A percentile compares a stretch with the other conserved stretches of the same genome.
These are phyloP conservation scores for Monosporascus sp. DNA, from an alignment of 2,329 filamentous ascomycete species.

Conservation along the genomic window DNA sequence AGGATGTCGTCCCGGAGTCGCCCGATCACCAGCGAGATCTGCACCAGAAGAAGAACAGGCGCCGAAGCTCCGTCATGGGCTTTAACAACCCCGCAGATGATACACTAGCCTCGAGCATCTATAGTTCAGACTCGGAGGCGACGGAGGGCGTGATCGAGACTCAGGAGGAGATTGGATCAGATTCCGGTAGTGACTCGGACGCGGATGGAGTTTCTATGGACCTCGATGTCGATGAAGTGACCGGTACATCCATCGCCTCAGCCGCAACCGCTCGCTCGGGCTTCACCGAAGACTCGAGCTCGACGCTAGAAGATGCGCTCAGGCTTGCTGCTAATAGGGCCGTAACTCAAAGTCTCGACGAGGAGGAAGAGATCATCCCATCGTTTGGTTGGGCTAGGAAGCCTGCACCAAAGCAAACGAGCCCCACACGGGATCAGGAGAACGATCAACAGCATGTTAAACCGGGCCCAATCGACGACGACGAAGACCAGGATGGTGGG, in stretches of 20 bases:
- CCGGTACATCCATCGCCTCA: constrained; percentile 61
- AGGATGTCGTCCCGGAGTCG: constrained; percentile 52
- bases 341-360: constrained; percentile 64
- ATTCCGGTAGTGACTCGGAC: constrained; percentile 48
- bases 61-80: constrained; percentile 62
- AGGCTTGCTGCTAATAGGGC: constrained; percentile 70
- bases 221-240: constrained; percentile 73
- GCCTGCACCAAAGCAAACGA: constrained; percentile 27
- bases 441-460: constrained; percentile 25
- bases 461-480: constrained; percentile 22
- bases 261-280: constrained; percentile 48
- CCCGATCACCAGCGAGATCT: constrained; percentile 61
- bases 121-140: constrained; percentile 61
- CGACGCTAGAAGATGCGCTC: constrained; percentile 70
- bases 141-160: constrained; percentile 51
- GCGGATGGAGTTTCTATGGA: constrained; percentile 75
- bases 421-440: constrained; percentile 37
- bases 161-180: constrained; percentile 44
- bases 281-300: constrained; percentile 60
- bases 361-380: constrained; percentile 66
- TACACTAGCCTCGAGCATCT: constrained; percentile 70
- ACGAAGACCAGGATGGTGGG: constrained; percentile 13
- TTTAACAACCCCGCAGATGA: constrained; percentile 62
- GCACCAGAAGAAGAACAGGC: constrained; percentile 51
- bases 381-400: constrained; percentile 72